Base-by-base conservation (phyloP, 2,329 filamentous ascomycete genomes). In the Colletotrichum siamense region DNA sequence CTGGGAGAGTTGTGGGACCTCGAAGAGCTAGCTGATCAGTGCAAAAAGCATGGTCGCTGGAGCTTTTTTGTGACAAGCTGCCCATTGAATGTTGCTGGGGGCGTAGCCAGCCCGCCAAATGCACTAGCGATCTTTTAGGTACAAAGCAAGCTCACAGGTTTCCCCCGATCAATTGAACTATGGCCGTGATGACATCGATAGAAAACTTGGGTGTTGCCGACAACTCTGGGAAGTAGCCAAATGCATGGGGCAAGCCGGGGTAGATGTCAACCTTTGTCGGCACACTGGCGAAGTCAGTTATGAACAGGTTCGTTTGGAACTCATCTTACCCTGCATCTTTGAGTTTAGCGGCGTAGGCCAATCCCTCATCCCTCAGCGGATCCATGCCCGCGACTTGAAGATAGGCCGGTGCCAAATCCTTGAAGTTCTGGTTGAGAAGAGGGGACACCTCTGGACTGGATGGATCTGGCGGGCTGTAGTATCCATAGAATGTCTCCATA, bases 261-360 rank as follows among this genome's bases (percentile, higher is more conserved):
- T 52, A 52, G n/a, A 52, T 52, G 12, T 52, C 44, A 2, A 52
- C 44, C 6, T 52, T 52, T 8, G 44, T 52, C 6, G 44, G 44
- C n/a, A 52, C 44, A 22, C 44, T 52, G 44, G 4, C 22, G 2
- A 22, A 0, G 44, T 52, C 44, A 22, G 44, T 22, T 52, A 4
- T 24, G 44, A 3, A 22, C n/a, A 22, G 2, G 2, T 13, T 5
- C 2, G 0, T 52, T 13, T 4, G 44, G n/a, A 22, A 3, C 0
- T 22, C 12, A 52, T 22, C 44, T 52, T 8, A 52, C 44, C 44
- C 44, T 13, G 44, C 10, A 24, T 13, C n/a, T 13, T 52, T 52
- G 44, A 52, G 44, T 22, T 52, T 52, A 3, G 44, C 44, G 12
- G 44, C 44, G n/a, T 52, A 52, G 44, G 44, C 44, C 44, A 52